Evolutionary conservation across 331 rosid genomes (phyloP).

Genomic region (Erythrophleum ivorense): DNA sequence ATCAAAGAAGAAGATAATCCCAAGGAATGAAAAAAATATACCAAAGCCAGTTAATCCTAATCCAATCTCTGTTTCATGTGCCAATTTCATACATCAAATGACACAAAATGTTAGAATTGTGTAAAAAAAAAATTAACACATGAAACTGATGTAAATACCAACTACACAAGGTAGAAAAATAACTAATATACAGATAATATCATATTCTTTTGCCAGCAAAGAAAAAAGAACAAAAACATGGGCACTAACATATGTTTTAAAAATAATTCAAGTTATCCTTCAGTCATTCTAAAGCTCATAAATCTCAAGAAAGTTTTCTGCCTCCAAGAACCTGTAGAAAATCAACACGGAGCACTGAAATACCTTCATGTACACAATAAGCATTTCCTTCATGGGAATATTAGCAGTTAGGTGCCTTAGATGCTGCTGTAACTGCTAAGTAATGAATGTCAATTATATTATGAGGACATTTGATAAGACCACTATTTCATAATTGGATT

Average conservation of each 20-base stretch:
- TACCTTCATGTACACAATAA: background rate
- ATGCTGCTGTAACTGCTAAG: slow-evolving; percentile 13
- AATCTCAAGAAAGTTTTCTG: slow-evolving; percentile 11
- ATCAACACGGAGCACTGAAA: slow-evolving; percentile 20
- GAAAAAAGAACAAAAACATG: slow-evolving; percentile 13
- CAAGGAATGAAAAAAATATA: slow-evolving; percentile 86
- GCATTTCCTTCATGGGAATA: slow-evolving; percentile 14
- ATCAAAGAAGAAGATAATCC: slow-evolving; percentile 89
- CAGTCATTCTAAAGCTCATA: slow-evolving; percentile 8
- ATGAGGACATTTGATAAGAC: background rate
- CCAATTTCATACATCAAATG: slow-evolving; percentile 43
- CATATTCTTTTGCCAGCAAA: slow-evolving; percentile 17
- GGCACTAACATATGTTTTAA: slow-evolving; percentile 1
- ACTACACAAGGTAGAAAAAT: slow-evolving; percentile 20
- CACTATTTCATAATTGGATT: slow-evolving; percentile 11
- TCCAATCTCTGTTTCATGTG: slow-evolving; percentile 81
- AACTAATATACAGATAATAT: slow-evolving; percentile 8
- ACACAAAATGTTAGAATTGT: slow-evolving; percentile 15
- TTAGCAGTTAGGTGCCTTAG: slow-evolving; percentile 32
- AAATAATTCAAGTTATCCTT: slow-evolving; percentile 16
- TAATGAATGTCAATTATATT: background rate
- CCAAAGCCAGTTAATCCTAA: slow-evolving; percentile 97
- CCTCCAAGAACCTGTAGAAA: slow-evolving; percentile 25
- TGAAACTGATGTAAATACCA: slow-evolving; percentile 19
- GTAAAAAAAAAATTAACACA: slow-evolving; percentile 13